Base-by-base conservation (phyloP, 2,329 filamentous ascomycete species). In the Akanthomyces uredinophilus region DNA sequence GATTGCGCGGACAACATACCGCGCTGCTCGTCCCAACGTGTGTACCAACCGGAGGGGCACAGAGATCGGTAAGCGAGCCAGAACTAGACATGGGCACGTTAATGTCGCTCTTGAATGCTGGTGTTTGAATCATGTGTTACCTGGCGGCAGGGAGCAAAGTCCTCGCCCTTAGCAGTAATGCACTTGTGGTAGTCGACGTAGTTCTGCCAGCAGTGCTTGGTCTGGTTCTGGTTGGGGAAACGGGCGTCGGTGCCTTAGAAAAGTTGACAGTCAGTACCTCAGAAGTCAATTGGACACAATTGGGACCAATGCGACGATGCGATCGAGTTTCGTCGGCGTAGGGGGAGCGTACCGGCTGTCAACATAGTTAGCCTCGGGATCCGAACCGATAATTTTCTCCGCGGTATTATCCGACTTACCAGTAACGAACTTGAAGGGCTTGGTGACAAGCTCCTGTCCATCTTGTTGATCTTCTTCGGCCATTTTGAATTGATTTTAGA, bases 121-220 rank as follows among this genome's bases (percentile, higher is more conserved):
- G 5, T 7, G n/a, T 14, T 18, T 20, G 11, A 6, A 18, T 16
- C 20, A 41, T n/a, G 39, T 62, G 77, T 68, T 88, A 96, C 93
- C 89, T 97, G 93, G 74, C 88, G 89, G 90, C 94, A 98, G 68
- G 94, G 94, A 72, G 91, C 89, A 79, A 98, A 98, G 76, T 97
- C 93, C 84, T 98, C 94, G 80, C 94, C 94, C 87, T 98, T 98
- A 81, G 93, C 94, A 76, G 89, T 83, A 80, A 97, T 92, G 85
- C 95, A 99, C 87, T 99, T 99, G 88, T 99, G 91, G 86, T 99
- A 98, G 81, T 99, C 95, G 83, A 99, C 95, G 82, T 99, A 99
- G 87, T 99, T 99, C 80, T 99, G 96, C 95, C 95, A 99, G 91
- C 95, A 99, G 87, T 99, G 93, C 90, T 97, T 97, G 81, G 93